Percentiles rank a stretch among this genome's conserved stretches.
phyloP scores from a whole-genome alignment of 2,329 filamentous ascomycete species.

The Apiospora koreana region DNA sequence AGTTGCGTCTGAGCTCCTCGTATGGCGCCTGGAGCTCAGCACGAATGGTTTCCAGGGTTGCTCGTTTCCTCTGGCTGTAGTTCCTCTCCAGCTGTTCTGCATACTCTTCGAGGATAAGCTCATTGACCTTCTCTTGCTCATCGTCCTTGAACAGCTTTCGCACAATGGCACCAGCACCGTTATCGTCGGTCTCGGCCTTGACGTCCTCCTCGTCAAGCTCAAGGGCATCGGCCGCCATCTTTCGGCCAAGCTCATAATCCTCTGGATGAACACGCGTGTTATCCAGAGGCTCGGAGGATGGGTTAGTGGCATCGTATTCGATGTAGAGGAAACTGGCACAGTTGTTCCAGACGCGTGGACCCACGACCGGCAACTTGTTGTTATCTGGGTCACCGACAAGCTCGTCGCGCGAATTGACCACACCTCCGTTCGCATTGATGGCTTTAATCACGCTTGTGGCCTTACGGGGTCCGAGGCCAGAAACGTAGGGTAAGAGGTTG shows the following conservation, averaged over 20 bases:
- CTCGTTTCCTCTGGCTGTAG: constrained; percentile 91
- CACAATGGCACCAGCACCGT: constrained; percentile 86
- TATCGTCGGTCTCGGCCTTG: constrained; percentile 89
- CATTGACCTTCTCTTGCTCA: constrained; percentile 91
- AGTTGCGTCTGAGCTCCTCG: constrained; percentile 87
- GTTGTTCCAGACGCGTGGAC: constrained; percentile 91
- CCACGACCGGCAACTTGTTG: constrained; percentile 76
- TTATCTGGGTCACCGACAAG: constrained; percentile 86
- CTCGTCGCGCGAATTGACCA: constrained; percentile 81
- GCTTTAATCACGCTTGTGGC: constrained; percentile 83
- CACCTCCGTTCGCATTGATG: constrained; percentile 87
- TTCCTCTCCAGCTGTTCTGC: constrained; percentile 92
- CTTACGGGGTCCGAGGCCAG: constrained; percentile 89
- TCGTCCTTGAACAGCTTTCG: constrained; percentile 94
- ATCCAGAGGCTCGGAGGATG: constrained; percentile 87
- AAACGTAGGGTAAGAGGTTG: constrained; percentile 86
- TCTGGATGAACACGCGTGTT: constrained; percentile 97
- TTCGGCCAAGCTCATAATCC: constrained; percentile 95
- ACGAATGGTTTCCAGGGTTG: constrained; percentile 93
- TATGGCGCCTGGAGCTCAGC: constrained; percentile 91
- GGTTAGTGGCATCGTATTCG: constrained; percentile 79
- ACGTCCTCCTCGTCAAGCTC: constrained; percentile 98
- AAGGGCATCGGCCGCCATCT: constrained; percentile 96
- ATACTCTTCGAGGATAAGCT: constrained; percentile 94
- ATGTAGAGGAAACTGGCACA: constrained; percentile 95